Conservation (phyloP, 129 eudicot genomes). For the Centella asiatica region DNA sequence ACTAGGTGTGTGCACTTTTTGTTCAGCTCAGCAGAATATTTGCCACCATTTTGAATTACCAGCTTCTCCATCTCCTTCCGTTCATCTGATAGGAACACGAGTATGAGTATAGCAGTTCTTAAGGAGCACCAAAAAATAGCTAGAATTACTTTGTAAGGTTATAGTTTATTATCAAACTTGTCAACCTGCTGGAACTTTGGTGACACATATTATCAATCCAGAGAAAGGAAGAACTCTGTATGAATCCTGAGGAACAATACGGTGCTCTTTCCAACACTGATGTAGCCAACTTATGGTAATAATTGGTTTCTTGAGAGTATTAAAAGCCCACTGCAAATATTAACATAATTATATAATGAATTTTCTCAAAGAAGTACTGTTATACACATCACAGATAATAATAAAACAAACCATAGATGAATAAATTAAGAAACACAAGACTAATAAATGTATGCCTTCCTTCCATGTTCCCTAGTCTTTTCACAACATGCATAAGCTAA, state of each 20-base stretch:
- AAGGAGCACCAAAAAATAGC: constrained; percentile 6
- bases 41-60: constrained; percentile 73
- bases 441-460: too few species aligned
- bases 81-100: constrained; percentile 34
- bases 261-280: constrained; percentile 98
- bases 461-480: too few species aligned
- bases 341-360: constrained; percentile 4
- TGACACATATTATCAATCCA: constrained; percentile 77
- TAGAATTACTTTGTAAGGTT: neutral
- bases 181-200: constrained; percentile 73
- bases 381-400: neutral
- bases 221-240: constrained; percentile 80
- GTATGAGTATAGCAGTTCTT: constrained; percentile 6
- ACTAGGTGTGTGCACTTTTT: constrained; percentile 74
- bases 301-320: constrained; percentile 67
- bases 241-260: constrained; percentile 85
- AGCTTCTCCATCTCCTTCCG: constrained; percentile 75
- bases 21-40: constrained; percentile 85
- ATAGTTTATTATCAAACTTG: constrained; percentile 5
- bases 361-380: constrained; percentile 9
- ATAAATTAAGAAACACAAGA: neutral
- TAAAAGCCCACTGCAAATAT: constrained; percentile 73
- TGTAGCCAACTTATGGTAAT: constrained; percentile 74
- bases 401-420: neutral
- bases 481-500: too few species aligned